phyloP scores from a whole-genome alignment of 78 protist genomes.

The Dictyostelium firmibasis region DNA sequence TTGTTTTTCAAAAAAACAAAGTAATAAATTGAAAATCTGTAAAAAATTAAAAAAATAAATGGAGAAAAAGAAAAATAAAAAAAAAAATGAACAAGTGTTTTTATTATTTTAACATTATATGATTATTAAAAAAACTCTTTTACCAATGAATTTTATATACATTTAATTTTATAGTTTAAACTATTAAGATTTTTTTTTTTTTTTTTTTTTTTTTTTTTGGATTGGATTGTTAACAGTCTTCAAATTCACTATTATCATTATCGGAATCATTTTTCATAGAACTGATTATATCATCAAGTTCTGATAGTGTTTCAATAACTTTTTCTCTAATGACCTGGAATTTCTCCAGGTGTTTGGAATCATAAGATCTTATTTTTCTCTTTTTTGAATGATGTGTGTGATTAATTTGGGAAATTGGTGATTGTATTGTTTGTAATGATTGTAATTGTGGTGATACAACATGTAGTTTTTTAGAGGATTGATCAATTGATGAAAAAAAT shows the following conservation, averaged over 20 bases:
- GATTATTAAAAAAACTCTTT: background rate
- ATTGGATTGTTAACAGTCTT: background rate
- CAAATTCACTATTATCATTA: slow-evolving; percentile 3
- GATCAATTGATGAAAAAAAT: background rate
- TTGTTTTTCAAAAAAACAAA: too few species aligned
- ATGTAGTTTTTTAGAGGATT: background rate
- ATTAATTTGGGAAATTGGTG: too few species aligned
- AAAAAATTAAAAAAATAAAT: too few species aligned
- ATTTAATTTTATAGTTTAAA: background rate
- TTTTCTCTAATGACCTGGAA: background rate
- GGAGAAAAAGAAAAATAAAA: too few species aligned
- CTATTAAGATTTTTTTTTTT: background rate
- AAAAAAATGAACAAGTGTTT: background rate
- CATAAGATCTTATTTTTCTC: background rate
- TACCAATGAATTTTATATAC: background rate
- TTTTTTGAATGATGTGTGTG: background rate
- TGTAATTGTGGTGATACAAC: background rate
- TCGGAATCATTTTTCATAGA: slow-evolving; percentile 5
- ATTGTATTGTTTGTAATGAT: background rate
- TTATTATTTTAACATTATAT: background rate
- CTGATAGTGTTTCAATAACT: background rate
- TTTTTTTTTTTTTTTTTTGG: too few species aligned
- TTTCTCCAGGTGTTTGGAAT: background rate
- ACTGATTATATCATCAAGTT: background rate
- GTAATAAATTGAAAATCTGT: background rate